These are phyloP conservation scores for Aspergillus clavatus DNA, from an alignment of 2,329 filamentous ascomycete species.

Conservation along the genomic window DNA sequence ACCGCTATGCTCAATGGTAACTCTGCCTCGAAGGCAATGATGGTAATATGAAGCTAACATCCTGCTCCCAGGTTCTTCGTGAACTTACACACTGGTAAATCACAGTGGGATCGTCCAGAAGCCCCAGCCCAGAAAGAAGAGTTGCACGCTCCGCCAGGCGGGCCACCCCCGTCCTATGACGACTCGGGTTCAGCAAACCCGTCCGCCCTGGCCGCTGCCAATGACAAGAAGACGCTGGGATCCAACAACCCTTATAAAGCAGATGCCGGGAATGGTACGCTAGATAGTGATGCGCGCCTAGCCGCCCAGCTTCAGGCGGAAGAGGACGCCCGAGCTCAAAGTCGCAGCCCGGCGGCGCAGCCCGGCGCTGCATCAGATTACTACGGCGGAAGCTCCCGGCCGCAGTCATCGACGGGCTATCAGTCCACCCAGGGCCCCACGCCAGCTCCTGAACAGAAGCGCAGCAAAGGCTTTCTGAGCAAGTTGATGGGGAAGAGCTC, in stretches of 20 bases:
- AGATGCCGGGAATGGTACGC: slow-evolving; percentile 21
- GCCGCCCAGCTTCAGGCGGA: slow-evolving; percentile 78
- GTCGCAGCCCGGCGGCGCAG: slow-evolving; percentile 7
- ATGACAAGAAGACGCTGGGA: slow-evolving; percentile 47
- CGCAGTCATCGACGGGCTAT: slow-evolving; percentile 12
- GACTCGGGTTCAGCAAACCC: slow-evolving; percentile 45
- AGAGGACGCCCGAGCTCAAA: slow-evolving; percentile 61
- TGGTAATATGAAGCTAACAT: slow-evolving; percentile 11
- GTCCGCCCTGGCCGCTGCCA: slow-evolving; percentile 32
- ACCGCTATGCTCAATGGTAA: slow-evolving; percentile 80
- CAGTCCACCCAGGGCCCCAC: neutral
- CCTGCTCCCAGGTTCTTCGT: slow-evolving; percentile 71
- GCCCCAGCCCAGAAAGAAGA: slow-evolving; percentile 51
- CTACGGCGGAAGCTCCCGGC: slow-evolving; percentile 34
- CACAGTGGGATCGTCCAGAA: slow-evolving; percentile 83
- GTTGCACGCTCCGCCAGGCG: slow-evolving; percentile 39
- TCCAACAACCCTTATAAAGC: slow-evolving; percentile 67
- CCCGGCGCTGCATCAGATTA: slow-evolving; percentile 45
- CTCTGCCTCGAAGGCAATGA: neutral
- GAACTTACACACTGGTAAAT: slow-evolving; percentile 80
- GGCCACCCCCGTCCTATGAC: slow-evolving; percentile 56
- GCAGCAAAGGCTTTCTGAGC: slow-evolving; percentile 46
- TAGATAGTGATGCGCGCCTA: slow-evolving; percentile 65
- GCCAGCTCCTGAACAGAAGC: slow-evolving; percentile 30
- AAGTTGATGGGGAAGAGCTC: slow-evolving; percentile 49